Evolutionary conservation across 2,329 filamentous ascomycete species (phyloP).

Genomic region (Fusarium liriodendri): DNA sequence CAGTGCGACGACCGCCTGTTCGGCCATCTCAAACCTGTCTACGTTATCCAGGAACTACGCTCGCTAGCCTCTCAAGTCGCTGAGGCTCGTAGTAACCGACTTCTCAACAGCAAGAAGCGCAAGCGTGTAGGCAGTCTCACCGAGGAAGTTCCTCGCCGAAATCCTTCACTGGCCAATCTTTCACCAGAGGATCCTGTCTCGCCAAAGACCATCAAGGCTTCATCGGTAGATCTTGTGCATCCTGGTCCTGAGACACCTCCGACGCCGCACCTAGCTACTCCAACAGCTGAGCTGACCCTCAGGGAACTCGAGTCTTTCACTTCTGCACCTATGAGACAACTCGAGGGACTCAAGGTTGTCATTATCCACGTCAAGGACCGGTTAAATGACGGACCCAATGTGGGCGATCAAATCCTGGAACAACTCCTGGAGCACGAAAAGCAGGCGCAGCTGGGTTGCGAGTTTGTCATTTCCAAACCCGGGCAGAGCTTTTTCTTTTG

Average conservation of each 20-base stretch:
- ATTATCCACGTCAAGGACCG: slow-evolving; percentile 96
- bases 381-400: slow-evolving; percentile 75
- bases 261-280: slow-evolving; percentile 59
- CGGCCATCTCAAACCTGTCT: slow-evolving; percentile 87
- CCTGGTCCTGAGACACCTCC: slow-evolving; percentile 53
- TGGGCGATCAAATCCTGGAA: slow-evolving; percentile 73
- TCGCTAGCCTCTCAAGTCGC: slow-evolving; percentile 77
- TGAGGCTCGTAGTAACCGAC: slow-evolving; percentile 55
- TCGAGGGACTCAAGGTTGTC: slow-evolving; percentile 82
- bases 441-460: slow-evolving; percentile 77
- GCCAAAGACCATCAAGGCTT: slow-evolving; percentile 58
- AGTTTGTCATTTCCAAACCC: slow-evolving; percentile 77
- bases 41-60: slow-evolving; percentile 82
- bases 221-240: slow-evolving; percentile 23
- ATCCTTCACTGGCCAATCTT: slow-evolving; percentile 35
- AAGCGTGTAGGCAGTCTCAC: slow-evolving; percentile 63
- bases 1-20: slow-evolving; percentile 83
- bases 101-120: slow-evolving; percentile 66
- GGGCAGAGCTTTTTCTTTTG: slow-evolving; percentile 71
- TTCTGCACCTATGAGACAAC: slow-evolving; percentile 53
- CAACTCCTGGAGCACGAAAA: slow-evolving; percentile 76
- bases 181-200: slow-evolving; percentile 60
- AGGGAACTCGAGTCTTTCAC: slow-evolving; percentile 50
- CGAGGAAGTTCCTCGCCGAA: slow-evolving; percentile 38
- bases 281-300: slow-evolving; percentile 59